Evolutionary conservation across 2,329 filamentous ascomycete species (phyloP).

Genomic region (Aureobasidium leucospermi): DNA sequence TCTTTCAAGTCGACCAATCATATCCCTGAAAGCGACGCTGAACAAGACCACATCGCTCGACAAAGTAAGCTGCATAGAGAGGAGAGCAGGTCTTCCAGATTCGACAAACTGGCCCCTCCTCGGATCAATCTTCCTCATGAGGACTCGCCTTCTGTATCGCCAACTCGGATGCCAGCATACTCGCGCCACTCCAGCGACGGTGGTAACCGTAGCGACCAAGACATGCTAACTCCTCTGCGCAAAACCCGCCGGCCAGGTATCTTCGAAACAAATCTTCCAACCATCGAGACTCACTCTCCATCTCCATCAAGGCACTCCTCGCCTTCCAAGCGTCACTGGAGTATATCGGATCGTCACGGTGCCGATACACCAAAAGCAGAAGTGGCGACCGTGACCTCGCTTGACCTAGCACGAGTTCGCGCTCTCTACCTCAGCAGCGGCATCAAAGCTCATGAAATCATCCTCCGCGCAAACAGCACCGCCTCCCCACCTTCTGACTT

Average conservation of each 20-base stretch:
- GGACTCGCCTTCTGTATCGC: background rate
- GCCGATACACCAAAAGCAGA: slow-evolving; percentile 30
- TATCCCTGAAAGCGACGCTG: slow-evolving; percentile 24
- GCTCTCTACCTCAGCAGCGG: slow-evolving; percentile 74
- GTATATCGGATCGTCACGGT: slow-evolving; percentile 46
- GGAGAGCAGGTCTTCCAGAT: slow-evolving; percentile 34
- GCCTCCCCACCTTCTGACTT: slow-evolving; percentile 23
- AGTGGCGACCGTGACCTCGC: slow-evolving; percentile 33
- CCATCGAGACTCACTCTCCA: background rate
- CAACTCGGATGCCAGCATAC: background rate
- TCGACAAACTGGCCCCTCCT: slow-evolving; percentile 41
- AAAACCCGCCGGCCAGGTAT: background rate
- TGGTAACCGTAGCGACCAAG: background rate
- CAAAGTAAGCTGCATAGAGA: slow-evolving; percentile 33
- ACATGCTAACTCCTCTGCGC: background rate
- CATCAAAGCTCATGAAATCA: slow-evolving; percentile 82
- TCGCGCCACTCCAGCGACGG: background rate
- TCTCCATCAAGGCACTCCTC: background rate
- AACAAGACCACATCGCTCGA: slow-evolving; percentile 35
- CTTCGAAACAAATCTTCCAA: background rate
- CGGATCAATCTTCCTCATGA: slow-evolving; percentile 36
- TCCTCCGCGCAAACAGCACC: slow-evolving; percentile 51
- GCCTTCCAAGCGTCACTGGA: slow-evolving; percentile 46
- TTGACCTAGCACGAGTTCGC: slow-evolving; percentile 73
- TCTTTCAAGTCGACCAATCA: slow-evolving; percentile 41